Evolutionary conservation across 2,329 filamentous ascomycete genomes (phyloP).

Genomic region (Ophiostoma tasmaniense): DNA sequence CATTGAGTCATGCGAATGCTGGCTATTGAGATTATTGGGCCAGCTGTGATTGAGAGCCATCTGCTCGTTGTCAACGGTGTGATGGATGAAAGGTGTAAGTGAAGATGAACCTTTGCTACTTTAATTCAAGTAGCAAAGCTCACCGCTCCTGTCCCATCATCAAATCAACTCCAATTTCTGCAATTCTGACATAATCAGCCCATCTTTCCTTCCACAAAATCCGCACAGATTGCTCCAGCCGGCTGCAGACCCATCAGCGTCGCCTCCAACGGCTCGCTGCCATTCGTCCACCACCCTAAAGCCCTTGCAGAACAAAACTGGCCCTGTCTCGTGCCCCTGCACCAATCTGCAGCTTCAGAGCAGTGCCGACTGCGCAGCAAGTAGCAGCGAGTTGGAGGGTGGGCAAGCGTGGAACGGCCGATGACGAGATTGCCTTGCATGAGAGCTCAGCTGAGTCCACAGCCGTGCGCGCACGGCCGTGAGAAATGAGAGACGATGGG

Average conservation of each 20-base stretch:
- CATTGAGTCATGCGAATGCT: background rate
- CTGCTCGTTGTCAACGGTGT: too few species aligned
- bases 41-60: too few species aligned
- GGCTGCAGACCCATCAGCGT: too few species aligned
- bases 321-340: background rate
- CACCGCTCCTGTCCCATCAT: too few species aligned
- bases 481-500: background rate
- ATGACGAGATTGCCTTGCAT: conserved; percentile 17
- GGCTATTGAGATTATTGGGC: too few species aligned
- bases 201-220: background rate
- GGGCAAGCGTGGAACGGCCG: background rate
- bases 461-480: background rate
- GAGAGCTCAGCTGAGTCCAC: background rate
- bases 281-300: background rate
- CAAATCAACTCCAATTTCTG: background rate
- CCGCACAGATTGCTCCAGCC: too few species aligned
- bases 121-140: too few species aligned
- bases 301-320: background rate
- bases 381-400: background rate
- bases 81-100: too few species aligned
- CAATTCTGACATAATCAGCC: background rate
- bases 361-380: conserved; percentile 3
- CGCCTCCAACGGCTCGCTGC: background rate
- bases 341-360: background rate
- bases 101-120: too few species aligned